These are phyloP conservation scores for Yamadazyma buinensis DNA, from an alignment of 1,139 yeast genomes.

Conservation along the genomic window DNA sequence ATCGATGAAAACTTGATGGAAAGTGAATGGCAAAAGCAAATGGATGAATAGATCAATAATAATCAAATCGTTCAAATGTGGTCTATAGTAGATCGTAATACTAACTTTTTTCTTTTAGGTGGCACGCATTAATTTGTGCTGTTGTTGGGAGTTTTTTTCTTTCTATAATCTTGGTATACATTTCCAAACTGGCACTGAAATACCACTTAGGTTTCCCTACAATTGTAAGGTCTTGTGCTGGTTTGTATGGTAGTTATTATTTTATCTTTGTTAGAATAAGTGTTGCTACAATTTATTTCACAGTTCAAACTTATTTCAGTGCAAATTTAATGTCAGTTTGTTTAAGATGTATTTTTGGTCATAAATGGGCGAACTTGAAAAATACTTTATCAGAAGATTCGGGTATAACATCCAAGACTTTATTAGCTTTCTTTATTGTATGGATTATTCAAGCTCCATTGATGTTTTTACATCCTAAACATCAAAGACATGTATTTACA, in stretches of 20 bases:
- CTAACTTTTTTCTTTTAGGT: no score
- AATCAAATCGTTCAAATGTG: no score
- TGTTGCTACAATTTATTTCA: conserved; percentile 11
- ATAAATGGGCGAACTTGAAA: conserved; percentile 8
- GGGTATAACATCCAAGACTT: conserved; percentile 9
- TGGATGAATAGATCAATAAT: no score
- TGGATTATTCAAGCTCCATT: conserved; percentile 11
- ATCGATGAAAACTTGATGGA: no score
- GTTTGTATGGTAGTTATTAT: conserved; percentile 11
- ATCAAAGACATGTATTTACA: conserved; percentile 8
- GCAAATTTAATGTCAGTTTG: conserved; percentile 8
- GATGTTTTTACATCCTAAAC: conserved; percentile 10
- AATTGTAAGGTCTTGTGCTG: conserved; percentile 10
- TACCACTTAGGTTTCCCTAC: conserved; percentile 12
- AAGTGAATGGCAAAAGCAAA: no score
- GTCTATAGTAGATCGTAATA: no score
- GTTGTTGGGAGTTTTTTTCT: conserved; percentile 11
- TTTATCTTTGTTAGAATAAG: conserved; percentile 10
- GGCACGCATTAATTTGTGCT: conserved; percentile 12
- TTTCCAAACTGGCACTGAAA: conserved; percentile 10
- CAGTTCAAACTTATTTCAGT: conserved; percentile 11
- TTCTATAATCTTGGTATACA: conserved; percentile 8
- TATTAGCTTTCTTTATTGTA: conserved; percentile 8
- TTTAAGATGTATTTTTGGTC: conserved; percentile 11
- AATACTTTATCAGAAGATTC: conserved; percentile 6